Evolutionary conservation across 768 basidiomycete species (phyloP), one percentile per base, ranked within the genome.

Genomic region (Arthromyces matolae): DNA sequence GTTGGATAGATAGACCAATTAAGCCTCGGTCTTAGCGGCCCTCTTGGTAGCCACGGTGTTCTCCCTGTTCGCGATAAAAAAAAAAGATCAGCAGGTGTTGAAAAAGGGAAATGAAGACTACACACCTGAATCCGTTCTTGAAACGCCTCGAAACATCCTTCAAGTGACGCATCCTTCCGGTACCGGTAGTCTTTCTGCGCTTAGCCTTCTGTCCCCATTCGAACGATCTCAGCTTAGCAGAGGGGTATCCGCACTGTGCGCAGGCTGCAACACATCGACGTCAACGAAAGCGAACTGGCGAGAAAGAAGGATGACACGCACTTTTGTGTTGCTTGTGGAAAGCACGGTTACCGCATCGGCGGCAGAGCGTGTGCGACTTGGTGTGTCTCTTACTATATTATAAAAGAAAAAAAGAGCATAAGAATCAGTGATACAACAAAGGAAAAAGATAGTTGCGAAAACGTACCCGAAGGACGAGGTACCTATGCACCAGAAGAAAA

Each of bases 321-420:
- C 92, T 86, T 80, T 98, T 93, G 79, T 99, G 91, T 76, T 99
- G 95, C 72, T 84, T 88, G 83, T 98, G 96, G 80, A 97, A 95
- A 28, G 93, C 82, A 51, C 95, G 84, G 72, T 86, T 81, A 57
- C 93, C 93, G 73, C 96, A 99, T 61, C 96, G 89, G 67, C 93
- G 81, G 83, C 96, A 99, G 62, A 97, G 85, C 48, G 92, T 93
- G 80, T 95, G 93, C 56, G 90, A 84, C 78, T 95, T 96, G 59
- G 90, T 89, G 83, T 94, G 93, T 68, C 92, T 80, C 79, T 94
- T 94, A 89, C 93, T 92, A 68, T 55, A 54, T 14, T 13, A 33
- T 18, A 18, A 25, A 44, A 47, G n/a, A 45, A 45, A 23, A 42
- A 18, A 18, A 45, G 25, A 54, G 29, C 48, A 47, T 39, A 8